These are phyloP conservation scores for Tardiomyces blankii DNA, from an alignment of 1,139 yeast species.

Conservation along the genomic window DNA sequence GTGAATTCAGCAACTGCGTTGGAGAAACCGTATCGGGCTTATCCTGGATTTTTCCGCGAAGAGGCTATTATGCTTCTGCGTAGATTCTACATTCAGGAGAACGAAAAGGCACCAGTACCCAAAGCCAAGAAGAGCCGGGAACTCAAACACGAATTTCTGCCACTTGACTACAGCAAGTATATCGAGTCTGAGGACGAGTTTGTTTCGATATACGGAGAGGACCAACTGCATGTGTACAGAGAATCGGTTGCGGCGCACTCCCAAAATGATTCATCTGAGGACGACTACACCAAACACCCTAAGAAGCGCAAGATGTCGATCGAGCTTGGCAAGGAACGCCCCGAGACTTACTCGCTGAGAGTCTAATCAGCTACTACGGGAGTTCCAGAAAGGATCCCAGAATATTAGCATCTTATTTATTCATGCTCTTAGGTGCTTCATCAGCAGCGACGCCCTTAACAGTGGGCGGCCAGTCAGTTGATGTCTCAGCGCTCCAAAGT, in stretches of 20 bases:
- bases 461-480: too few species aligned
- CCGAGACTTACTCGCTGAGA: conserved; percentile 7
- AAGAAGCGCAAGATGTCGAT: conserved; percentile 12
- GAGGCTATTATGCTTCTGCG: conserved; percentile 78
- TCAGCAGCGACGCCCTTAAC: too few species aligned
- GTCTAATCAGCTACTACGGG: neutral
- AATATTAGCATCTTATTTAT: neutral
- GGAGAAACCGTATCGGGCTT: conserved; percentile 39
- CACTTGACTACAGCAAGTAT: conserved; percentile 38
- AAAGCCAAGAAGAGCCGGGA: conserved; percentile 63
- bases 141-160: conserved; percentile 60
- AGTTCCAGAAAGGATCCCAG: neutral
- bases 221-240: conserved; percentile 26
- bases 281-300: neutral
- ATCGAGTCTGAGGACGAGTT: conserved; percentile 36
- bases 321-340: conserved; percentile 6
- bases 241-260: neutral
- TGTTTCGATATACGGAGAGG: conserved; percentile 37
- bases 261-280: conserved; percentile 1
- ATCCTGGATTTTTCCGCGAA: conserved; percentile 69
- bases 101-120: conserved; percentile 75
- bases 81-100: conserved; percentile 75
- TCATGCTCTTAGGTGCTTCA: too few species aligned
- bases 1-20: conserved; percentile 42
- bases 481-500: too few species aligned